Evolutionary conservation across 208 protist genomes (phyloP), one percentile per base, ranked within the genome.

Genomic region (Jaenimonas drosophilae): DNA sequence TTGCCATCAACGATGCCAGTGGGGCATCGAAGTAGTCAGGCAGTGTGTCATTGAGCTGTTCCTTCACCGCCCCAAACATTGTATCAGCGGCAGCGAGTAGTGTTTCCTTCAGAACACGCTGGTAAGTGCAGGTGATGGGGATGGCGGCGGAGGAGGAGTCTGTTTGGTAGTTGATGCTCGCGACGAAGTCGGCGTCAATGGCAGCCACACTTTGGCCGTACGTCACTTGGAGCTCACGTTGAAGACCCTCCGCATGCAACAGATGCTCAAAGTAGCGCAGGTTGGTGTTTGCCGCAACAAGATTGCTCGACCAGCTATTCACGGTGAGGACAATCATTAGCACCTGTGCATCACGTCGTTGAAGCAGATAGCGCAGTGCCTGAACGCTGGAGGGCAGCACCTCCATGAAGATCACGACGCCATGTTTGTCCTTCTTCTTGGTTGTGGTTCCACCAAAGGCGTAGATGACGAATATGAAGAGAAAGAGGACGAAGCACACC

Each of bases 391-490:
- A 60, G 17, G 78, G 76, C 16, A 72, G 74, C 21, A 59, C 60
- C 36, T 87, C 72, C 42, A 75, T 80, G 48, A 91, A 91, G 21
- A 91, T 20, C 5, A 91, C 57, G 1, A 54, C 59, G 1, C 61
- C 44, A 6, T 36, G 40, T 11, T 70, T 58, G 1, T 40, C 28
- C 3, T n/a, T 40, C 1, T 58, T 60, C 34, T 50, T 69, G 29
- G 58, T 71, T 16, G 56, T 60, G 0, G 67, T 86, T 3, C 76
- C 62, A 5, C 77, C 75, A 68, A 83, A 87, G 4, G 48, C 69
- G 44, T 84, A 88, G 30, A 85, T 78, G 4, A 91, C 59, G 48
- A 91, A 50, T 36, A 84, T 64, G 0, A 91, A 31, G 14, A 91
- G 58, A 25, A 76, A 82, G 28, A 87, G 19, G 21, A 61, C 43